phyloP scores from a whole-genome alignment of 1,284 basidiomycete genomes.

The Puccinia horiana region DNA sequence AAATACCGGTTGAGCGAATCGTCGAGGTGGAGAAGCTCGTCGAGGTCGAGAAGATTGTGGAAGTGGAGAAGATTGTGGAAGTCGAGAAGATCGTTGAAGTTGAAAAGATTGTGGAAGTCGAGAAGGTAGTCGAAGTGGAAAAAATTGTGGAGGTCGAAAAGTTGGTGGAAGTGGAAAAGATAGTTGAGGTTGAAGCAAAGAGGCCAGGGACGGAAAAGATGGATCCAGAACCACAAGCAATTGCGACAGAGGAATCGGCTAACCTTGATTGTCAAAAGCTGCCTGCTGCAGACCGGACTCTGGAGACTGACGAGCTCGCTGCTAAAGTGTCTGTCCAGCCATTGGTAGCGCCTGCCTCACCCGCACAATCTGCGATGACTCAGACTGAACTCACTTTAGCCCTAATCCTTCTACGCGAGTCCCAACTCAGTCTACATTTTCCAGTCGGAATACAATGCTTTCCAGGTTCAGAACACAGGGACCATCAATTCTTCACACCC shows the following conservation, averaged over 20 bases:
- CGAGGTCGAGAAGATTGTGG: slow-evolving; percentile 28
- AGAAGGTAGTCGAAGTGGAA: slow-evolving; percentile 53
- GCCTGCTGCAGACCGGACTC: slow-evolving; percentile 50
- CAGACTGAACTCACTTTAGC: slow-evolving; percentile 51
- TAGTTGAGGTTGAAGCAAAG: no score
- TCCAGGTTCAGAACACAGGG: slow-evolving; percentile 63
- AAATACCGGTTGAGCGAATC: slow-evolving; percentile 56
- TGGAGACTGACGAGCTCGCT: no score
- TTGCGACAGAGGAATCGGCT: slow-evolving; percentile 55
- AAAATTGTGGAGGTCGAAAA: no score
- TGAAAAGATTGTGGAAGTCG: slow-evolving; percentile 54
- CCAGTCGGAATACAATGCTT: slow-evolving; percentile 68
- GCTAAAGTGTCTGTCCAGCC: background rate
- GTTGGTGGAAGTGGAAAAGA: no score
- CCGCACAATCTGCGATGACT: slow-evolving; percentile 45
- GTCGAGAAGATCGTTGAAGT: slow-evolving; percentile 54
- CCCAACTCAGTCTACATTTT: slow-evolving; percentile 64
- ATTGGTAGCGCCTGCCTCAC: slow-evolving; percentile 9
- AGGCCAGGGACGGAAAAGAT: slow-evolving; percentile 55
- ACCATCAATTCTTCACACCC: slow-evolving; percentile 71
- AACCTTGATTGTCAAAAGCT: no score
- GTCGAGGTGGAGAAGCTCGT: slow-evolving; percentile 51
- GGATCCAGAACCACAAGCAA: slow-evolving; percentile 51
- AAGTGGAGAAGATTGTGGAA: slow-evolving; percentile 41
- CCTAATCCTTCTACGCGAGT: slow-evolving; percentile 48